Conservation (phyloP, 2,329 filamentous ascomycete species). For the Pseudogymnoascus sp. region DNA sequence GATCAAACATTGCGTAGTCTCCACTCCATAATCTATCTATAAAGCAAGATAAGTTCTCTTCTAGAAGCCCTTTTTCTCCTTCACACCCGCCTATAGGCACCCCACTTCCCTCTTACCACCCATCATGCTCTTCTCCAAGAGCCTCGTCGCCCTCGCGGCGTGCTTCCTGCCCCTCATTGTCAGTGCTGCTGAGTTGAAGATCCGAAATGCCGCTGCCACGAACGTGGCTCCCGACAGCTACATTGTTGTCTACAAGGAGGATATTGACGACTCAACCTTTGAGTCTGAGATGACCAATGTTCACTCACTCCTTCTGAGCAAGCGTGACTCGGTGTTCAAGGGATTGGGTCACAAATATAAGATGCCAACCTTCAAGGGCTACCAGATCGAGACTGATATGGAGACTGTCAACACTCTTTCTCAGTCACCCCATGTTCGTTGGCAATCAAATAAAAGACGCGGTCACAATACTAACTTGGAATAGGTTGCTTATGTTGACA, state of each 20-base stretch:
- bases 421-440: slow-evolving; percentile 22
- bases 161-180: slow-evolving; percentile 20
- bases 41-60: background rate
- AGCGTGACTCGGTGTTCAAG: slow-evolving; percentile 39
- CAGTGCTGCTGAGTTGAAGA: slow-evolving; percentile 22
- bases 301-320: slow-evolving; percentile 40
- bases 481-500: slow-evolving; percentile 47
- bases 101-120: background rate
- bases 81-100: background rate
- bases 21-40: background rate
- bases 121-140: background rate
- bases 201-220: slow-evolving; percentile 38
- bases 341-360: slow-evolving; percentile 23
- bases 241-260: slow-evolving; percentile 54
- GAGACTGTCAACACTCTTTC: slow-evolving; percentile 24
- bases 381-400: slow-evolving; percentile 22
- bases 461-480: background rate
- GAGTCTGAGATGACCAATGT: slow-evolving; percentile 41
- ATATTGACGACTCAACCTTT: slow-evolving; percentile 38
- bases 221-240: slow-evolving; percentile 49
- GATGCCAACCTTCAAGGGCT: slow-evolving; percentile 22
- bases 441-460: background rate
- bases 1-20: background rate
- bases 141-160: slow-evolving; percentile 20
- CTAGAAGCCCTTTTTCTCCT: background rate